Base-by-base conservation (phyloP, 352 stramenopile genomes). In the Globisporangium camurandrum region DNA sequence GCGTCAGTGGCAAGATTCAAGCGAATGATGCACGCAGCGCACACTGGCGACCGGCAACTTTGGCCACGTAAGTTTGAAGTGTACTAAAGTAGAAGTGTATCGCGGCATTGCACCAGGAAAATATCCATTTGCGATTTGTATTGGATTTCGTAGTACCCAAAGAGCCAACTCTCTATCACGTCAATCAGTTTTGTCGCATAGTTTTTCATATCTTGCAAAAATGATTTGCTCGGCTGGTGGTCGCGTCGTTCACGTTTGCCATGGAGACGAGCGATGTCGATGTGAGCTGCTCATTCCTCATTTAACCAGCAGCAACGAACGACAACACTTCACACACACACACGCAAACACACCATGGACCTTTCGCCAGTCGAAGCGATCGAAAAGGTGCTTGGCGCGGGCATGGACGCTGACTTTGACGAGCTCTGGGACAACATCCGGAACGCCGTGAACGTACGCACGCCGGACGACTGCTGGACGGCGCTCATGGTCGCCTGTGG, bases 401-500 rank as follows among this genome's bases (percentile, higher is more conserved):
- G 78, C 23, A 70, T 68, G 14, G 76, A 92, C 51, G 81, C 81
- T 36, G 77, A 92, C 64, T 92, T 89, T 56, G 74, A 87, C 34
- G 64, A 62, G 24, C 65, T 92, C 20, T 86, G 77, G 71, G 74
- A 56, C 36, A 59, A 46, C 7, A 61, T 88, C 17, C 87, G 88
- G 69, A 59, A 51, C 31, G 62, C 71, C 17, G 62, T 88, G 51
- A 86, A 86, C 57, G 71, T 74, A 38, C 79, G 75, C 56, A 92
- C 81, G 44, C 68, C 66, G 40, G 75, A 88, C 50, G 71, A 86
- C 62, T 64, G 78, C 36, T 92, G 81, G 81, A 89, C 77, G 17
- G 75, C 78, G 41, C 67, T 92, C 23, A 92, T 92, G 81, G 81
- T 89, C 26, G 81, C 81, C 1, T 92, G 81, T 45, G 78, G 81